A percentile compares a stretch with the other conserved stretches of the same genome.
These are phyloP conservation scores for Erysimum pusillum DNA, from an alignment of 441 rosid genomes.

Conservation along the genomic window DNA sequence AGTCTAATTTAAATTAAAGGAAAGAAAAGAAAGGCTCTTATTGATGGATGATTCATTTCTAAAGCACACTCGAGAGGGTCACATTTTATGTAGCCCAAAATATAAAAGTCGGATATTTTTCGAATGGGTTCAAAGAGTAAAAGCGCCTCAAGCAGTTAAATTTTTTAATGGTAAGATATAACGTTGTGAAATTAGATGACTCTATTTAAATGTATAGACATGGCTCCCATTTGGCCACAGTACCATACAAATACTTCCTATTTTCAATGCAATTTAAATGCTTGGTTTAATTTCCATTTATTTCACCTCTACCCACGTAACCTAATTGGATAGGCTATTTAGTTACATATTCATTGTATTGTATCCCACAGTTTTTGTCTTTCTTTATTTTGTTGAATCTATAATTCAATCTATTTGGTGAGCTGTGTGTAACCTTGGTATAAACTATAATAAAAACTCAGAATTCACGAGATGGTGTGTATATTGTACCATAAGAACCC, in stretches of 20 bases:
- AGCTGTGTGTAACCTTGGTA: conserved; percentile 25
- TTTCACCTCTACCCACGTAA: conserved; percentile 36
- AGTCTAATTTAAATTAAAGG: conserved; percentile 20
- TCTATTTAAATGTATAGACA: conserved; percentile 23
- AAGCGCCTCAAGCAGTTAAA: background rate
- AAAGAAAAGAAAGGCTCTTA: conserved; percentile 16
- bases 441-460: conserved; percentile 5
- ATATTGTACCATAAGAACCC: conserved; percentile 16
- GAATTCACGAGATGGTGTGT: conserved; percentile 16
- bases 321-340: conserved; percentile 40
- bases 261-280: conserved; percentile 36
- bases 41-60: conserved; percentile 11
- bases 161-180: background rate
- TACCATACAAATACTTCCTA: conserved; percentile 34
- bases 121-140: background rate
- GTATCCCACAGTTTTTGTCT: background rate
- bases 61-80: background rate
- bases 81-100: background rate
- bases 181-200: conserved; percentile 29
- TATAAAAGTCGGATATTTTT: background rate
- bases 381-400: background rate
- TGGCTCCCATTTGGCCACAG: conserved; percentile 33
- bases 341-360: conserved; percentile 17
- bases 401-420: background rate
- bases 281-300: conserved; percentile 39